These are phyloP conservation scores for Dendrocalamus sinicus DNA, from an alignment of 176 grass and related monocot genomes.

Conservation along the genomic window DNA sequence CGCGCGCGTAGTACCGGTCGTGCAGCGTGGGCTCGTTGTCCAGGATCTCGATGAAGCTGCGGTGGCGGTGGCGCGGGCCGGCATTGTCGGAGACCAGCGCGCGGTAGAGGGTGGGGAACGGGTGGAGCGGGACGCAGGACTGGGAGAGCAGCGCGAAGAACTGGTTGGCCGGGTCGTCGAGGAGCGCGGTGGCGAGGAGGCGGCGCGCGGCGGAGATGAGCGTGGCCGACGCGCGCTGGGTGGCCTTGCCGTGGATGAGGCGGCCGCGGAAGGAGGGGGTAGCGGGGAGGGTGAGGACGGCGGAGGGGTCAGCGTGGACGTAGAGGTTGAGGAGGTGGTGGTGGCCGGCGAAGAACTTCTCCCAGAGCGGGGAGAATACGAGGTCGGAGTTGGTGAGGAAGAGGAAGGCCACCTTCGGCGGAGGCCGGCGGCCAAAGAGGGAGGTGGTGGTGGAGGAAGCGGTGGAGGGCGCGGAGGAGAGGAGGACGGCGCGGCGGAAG, in stretches of 20 bases:
- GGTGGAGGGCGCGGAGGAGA: constrained; percentile 57
- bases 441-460: not conserved
- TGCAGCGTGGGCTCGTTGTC: constrained; percentile 65
- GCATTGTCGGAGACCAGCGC: constrained; percentile 45
- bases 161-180: constrained; percentile 76
- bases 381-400: constrained; percentile 85
- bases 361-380: constrained; percentile 91
- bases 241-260: constrained; percentile 67
- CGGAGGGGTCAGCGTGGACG: constrained; percentile 76
- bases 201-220: constrained; percentile 87
- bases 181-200: constrained; percentile 77
- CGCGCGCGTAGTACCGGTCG: constrained; percentile 81
- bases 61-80: constrained; percentile 37
- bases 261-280: constrained; percentile 65
- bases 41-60: constrained; percentile 96
- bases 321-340: constrained; percentile 79
- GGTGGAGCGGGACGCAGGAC: constrained; percentile 74
- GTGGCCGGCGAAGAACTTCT: constrained; percentile 72
- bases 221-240: constrained; percentile 76
- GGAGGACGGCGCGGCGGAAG: constrained; percentile 91
- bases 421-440: constrained; percentile 31
- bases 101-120: constrained; percentile 67
- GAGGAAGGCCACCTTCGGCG: constrained; percentile 86
- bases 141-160: constrained; percentile 91
- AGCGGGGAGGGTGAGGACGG: constrained; percentile 16